Evolutionary conservation across 2,329 filamentous ascomycete genomes (phyloP), one percentile per base, ranked within the genome.

Genomic region (Basipetospora sp.): DNA sequence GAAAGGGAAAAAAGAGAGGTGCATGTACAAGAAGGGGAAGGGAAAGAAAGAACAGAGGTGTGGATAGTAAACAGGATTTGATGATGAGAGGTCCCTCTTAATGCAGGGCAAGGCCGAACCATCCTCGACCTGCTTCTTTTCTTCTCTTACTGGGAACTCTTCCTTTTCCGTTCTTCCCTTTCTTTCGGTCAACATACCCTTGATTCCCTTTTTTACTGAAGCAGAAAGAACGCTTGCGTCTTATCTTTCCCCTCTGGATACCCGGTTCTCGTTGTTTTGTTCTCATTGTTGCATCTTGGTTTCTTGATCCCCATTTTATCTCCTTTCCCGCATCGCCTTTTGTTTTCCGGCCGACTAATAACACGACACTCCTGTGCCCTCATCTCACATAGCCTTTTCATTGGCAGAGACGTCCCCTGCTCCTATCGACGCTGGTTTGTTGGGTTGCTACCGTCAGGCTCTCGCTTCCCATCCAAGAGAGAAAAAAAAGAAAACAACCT

Each of bases 311-410:
- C 6, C 22, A 25, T 25, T 25, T 25, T 11, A 25, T 15, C 6
- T 11, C 31, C 32, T 10, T 19, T 35, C 11, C 17, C 13, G 13
- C 13, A 9, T 14, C 28, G n/a, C 31, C 18, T 36, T 34, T 26
- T 13, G 16, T 32, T 41, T 14, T 31, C 31, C 17, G 16, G 16
- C 18, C 35, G 35, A 20, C 27, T 38, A 31, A 38, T 38, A 38
- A 19, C 26, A n/a, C n/a, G 3, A 10, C 13, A 19, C 34, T 26
- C 25, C 15, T 17, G 8, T 9, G 31, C 28, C 26, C 26, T 25
- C 17, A 19, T n/a, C n/a, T n/a, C n/a, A n/a, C n/a, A n/a, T n/a
- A n/a, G n/a, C n/a, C n/a, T n/a, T n/a, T n/a, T 15, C 13, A 38
- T 31, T 38, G 35, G 28, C 27, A 38, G 27, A 28, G 16, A 17